A percentile compares a stretch with the other conserved stretches of the same genome.
These are phyloP conservation scores for Smallanthus sonchifolius DNA, from an alignment of 129 eudicot genomes.

Conservation along the genomic window DNA sequence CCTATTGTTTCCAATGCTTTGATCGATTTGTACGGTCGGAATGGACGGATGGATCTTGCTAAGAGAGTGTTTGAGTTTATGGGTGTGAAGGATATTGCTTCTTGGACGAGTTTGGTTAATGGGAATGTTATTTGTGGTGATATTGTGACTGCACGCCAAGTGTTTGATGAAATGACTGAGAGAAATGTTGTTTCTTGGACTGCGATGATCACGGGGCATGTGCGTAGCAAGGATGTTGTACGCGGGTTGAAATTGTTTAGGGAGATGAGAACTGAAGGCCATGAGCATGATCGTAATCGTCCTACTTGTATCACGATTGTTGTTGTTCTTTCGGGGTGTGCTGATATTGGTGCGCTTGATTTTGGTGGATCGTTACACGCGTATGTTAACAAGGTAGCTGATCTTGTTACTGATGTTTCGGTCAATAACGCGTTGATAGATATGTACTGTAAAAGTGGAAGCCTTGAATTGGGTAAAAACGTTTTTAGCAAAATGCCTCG, in stretches of 20 bases:
- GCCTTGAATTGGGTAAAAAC: slow-evolving; percentile 35
- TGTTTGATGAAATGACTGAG: slow-evolving; percentile 56
- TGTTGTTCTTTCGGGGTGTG: slow-evolving; percentile 63
- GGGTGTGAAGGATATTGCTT: slow-evolving; percentile 49
- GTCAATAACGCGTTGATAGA: slow-evolving; percentile 65
- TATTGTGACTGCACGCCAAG: slow-evolving; percentile 33
- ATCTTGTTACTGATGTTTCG: slow-evolving; percentile 35
- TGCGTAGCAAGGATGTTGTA: slow-evolving; percentile 37
- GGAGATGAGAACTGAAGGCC: slow-evolving; percentile 29
- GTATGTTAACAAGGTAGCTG: slow-evolving; percentile 37
- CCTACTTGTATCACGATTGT: slow-evolving; percentile 54
- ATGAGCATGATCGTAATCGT: slow-evolving; percentile 18
- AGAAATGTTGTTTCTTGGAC: slow-evolving; percentile 70
- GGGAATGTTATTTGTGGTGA: slow-evolving; percentile 48
- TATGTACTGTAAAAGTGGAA: slow-evolving; percentile 58
- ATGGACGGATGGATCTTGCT: slow-evolving; percentile 21
- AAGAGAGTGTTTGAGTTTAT: slow-evolving; percentile 36
- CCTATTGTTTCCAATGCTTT: slow-evolving; percentile 49
- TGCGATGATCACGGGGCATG: slow-evolving; percentile 59
- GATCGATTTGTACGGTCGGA: slow-evolving; percentile 53
- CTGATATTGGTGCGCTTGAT: slow-evolving; percentile 71
- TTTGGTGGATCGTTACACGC: slow-evolving; percentile 54
- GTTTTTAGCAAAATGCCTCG: slow-evolving; percentile 35
- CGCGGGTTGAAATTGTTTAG: slow-evolving; percentile 42
- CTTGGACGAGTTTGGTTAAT: slow-evolving; percentile 62